A percentile compares a stretch with the other conserved stretches of the same genome.
These are phyloP conservation scores for Theobroma cacao DNA, from an alignment of 345 rosid species.

Conservation along the genomic window DNA sequence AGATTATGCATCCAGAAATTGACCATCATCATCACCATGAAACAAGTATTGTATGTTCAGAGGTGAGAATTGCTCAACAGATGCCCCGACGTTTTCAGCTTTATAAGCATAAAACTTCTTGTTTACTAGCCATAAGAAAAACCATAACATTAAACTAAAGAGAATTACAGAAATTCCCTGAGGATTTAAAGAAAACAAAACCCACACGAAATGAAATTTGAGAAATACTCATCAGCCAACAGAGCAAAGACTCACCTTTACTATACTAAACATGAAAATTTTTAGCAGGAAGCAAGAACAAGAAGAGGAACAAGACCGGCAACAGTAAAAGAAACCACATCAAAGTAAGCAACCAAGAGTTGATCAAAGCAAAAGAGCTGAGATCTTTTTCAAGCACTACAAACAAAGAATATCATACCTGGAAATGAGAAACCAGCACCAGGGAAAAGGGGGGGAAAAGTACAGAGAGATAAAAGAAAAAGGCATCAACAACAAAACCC, in stretches of 20 bases:
- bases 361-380: neutral
- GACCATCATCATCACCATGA: neutral
- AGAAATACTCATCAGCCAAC: neutral
- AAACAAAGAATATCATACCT: neutral
- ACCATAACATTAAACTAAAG: neutral
- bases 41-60: neutral
- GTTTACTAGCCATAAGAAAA: neutral
- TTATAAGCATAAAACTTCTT: neutral
- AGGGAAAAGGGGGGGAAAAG: neutral
- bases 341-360: neutral
- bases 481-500: neutral
- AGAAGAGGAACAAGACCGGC: neutral
- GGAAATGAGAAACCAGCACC: conserved; percentile 5
- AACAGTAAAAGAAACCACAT: neutral
- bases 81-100: neutral
- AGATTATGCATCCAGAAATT: conserved; percentile 11
- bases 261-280: neutral
- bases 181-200: neutral
- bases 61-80: neutral
- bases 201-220: neutral
- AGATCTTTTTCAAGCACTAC: neutral
- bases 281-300: neutral
- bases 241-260: neutral
- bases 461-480: neutral
- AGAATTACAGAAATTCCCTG: neutral